phyloP scores from a whole-genome alignment of 2,329 filamentous ascomycete genomes.

The Aspergillus tubingensis region DNA sequence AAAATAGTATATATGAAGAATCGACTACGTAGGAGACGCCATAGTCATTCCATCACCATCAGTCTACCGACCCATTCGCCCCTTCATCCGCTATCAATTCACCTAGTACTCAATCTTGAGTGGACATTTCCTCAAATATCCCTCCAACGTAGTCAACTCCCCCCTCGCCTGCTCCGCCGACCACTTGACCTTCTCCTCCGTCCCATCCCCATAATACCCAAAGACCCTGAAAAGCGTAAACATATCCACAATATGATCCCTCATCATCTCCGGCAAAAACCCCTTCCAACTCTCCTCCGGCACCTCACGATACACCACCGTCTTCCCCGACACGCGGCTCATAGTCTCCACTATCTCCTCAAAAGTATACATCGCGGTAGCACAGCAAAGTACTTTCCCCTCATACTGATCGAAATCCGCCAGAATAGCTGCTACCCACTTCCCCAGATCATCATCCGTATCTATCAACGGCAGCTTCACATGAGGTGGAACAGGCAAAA shows the following conservation, averaged over 20 bases:
- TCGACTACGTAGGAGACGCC: no score
- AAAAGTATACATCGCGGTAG: conserved; percentile 3
- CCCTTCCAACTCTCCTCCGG: background rate
- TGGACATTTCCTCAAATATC: background rate
- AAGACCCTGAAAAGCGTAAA: conserved; percentile 1
- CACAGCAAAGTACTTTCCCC: background rate
- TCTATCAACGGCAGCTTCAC: conserved; percentile 2
- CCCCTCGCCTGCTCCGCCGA: conserved; percentile 1
- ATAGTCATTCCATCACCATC: no score
- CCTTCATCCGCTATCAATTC: background rate
- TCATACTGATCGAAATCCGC: conserved; percentile 5
- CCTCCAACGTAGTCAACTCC: conserved; percentile 6
- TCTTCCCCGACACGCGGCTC: conserved; percentile 5
- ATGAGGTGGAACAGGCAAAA: background rate
- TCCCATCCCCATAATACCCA: conserved; percentile 9
- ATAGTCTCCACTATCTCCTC: conserved; percentile 6
- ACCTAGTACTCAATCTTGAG: background rate
- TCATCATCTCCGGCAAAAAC: background rate
- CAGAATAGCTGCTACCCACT: conserved; percentile 8
- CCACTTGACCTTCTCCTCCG: conserved; percentile 2
- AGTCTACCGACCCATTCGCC: no score
- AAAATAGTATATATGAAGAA: no score
- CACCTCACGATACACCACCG: conserved; percentile 6
- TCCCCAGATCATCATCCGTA: conserved; percentile 6
- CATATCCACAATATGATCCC: conserved; percentile 6